Evolutionary conservation across 805 yeast species (phyloP).

Genomic region (Metschnikowia cerradonensis): DNA sequence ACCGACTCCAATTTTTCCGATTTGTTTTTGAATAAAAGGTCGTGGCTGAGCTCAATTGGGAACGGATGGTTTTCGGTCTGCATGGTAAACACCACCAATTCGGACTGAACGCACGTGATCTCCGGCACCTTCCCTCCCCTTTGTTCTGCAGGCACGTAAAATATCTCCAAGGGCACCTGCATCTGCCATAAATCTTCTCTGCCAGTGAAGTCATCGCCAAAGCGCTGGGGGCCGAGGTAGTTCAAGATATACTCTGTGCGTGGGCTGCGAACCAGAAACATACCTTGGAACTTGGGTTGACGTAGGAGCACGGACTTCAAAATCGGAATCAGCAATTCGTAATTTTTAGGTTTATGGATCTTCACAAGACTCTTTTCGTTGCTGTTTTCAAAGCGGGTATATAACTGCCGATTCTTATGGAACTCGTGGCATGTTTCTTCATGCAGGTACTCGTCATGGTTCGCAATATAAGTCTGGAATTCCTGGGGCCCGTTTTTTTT

Average conservation of each 20-base stretch:
- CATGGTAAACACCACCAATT: constrained; percentile 28
- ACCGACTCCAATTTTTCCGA: constrained; percentile 4
- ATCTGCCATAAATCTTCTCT: constrained; percentile 17
- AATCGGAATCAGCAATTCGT: constrained; percentile 31
- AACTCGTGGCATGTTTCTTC: neutral
- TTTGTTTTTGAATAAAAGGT: constrained; percentile 31
- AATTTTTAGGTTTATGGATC: constrained; percentile 9
- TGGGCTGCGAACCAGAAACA: constrained; percentile 32
- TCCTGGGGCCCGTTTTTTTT: neutral
- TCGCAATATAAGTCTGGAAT: neutral
- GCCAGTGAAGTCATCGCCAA: constrained; percentile 7
- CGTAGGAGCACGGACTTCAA: constrained; percentile 30
- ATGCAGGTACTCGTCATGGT: neutral
- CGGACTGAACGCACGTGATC: constrained; percentile 26
- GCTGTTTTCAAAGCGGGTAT: constrained; percentile 7
- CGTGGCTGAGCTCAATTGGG: constrained; percentile 34
- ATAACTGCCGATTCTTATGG: constrained; percentile 14
- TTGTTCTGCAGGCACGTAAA: constrained; percentile 5
- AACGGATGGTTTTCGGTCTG: constrained; percentile 31
- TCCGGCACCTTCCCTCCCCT: constrained; percentile 18
- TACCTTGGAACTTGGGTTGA: constrained; percentile 27
- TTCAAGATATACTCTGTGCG: constrained; percentile 24
- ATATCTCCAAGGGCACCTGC: constrained; percentile 29
- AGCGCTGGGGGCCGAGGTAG: constrained; percentile 23
- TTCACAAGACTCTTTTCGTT: neutral